Evolutionary conservation across 306 rosid species (phyloP), one percentile per base, ranked within the genome.

Genomic region (Pyrus betulifolia): DNA sequence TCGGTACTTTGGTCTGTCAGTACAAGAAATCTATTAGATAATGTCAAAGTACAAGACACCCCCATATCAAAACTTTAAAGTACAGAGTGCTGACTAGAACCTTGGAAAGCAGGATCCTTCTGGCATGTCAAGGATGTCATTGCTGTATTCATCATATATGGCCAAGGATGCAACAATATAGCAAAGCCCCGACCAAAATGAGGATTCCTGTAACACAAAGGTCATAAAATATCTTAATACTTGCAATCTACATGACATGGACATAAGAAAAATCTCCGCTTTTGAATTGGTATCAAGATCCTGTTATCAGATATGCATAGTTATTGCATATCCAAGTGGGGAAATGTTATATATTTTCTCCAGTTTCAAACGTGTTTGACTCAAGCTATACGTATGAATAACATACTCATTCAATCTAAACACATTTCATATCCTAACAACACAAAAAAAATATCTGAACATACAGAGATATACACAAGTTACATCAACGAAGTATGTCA

Each of bases 41-140:
- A 14, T 13, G 59, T 64, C 65, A 52, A 67, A 25, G 52, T 42
- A 21, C 60, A 66, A n/a, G 18, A 73, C 19, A 63, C 21, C 46
- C 58, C 13, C 66, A 68, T 31, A 54, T 80, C 70, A 57, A 22
- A 76, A 45, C 51, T 42, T 44, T 81, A 71, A 67, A 49, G 14
- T 68, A 55, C 31, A 30, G 57, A 69, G 67, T 82, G 82, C 70
- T 42, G 82, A 75, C 54, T 33, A 63, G 78, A 80, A 94, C 99
- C 97, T 92, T n/a, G 99, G 99, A 84, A 92, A 89, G 89, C 93
- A 85, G 44, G 93, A 87, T 84, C 98, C 97, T 85, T 96, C 98
- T 15, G 84, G 93, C 99, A 96, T 92, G 84, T 87, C 97, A 28
- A 96, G 96, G 81, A 92, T 69, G 73, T 96, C 99, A 77, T 90